phyloP scores from a whole-genome alignment of 164 flowering plant genomes.

The Sedum album region DNA sequence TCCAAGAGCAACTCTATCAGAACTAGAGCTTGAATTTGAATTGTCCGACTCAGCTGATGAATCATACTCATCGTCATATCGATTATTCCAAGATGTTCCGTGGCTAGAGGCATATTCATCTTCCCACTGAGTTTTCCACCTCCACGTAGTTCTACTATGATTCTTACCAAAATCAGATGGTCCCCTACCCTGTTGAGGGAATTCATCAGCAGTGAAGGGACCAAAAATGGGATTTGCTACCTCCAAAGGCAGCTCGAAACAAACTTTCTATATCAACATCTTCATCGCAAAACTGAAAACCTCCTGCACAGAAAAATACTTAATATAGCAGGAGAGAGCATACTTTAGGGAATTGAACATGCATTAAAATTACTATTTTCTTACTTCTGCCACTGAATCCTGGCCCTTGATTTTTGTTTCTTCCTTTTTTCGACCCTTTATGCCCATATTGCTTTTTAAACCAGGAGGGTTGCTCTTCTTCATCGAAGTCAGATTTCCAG shows the following conservation, averaged over 20 bases:
- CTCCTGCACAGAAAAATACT: constrained; percentile 25
- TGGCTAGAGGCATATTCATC: constrained; percentile 12
- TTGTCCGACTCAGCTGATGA: constrained; percentile 26
- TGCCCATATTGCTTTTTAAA: constrained; percentile 31
- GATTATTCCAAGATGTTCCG: constrained; percentile 28
- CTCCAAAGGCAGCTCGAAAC: constrained; percentile 47
- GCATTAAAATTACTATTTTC: constrained; percentile 14
- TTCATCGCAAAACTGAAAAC: constrained; percentile 47
- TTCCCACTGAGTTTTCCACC: background rate
- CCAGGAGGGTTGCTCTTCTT: constrained; percentile 47
- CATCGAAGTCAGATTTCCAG: constrained; percentile 36
- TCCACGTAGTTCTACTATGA: background rate
- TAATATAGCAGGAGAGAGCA: background rate
- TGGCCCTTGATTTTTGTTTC: constrained; percentile 25
- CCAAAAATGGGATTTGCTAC: constrained; percentile 17
- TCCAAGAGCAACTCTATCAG: constrained; percentile 65
- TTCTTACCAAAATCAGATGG: constrained; percentile 21
- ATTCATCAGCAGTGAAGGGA: constrained; percentile 49
- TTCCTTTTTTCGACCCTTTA: constrained; percentile 22
- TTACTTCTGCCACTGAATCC: constrained; percentile 22
- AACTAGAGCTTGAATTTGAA: constrained; percentile 25
- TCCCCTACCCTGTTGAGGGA: constrained; percentile 35
- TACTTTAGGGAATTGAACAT: background rate
- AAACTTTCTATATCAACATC: constrained; percentile 50
- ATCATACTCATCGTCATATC: constrained; percentile 44